Base-by-base conservation (phyloP, 345 rosid species). In the Bretschneidera sinensis region DNA sequence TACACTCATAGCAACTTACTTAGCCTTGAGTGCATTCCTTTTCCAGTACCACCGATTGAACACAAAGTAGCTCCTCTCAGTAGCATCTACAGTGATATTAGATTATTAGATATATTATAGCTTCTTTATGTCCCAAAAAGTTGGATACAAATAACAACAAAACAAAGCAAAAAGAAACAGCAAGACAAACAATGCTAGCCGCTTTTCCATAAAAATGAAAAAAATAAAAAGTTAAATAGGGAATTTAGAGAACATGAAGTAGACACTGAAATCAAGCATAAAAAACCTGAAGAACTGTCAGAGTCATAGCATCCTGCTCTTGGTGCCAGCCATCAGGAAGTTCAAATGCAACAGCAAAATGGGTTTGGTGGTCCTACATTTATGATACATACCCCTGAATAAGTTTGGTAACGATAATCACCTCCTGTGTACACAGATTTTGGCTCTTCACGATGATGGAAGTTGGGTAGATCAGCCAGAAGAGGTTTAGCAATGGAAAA, bases 61-160 rank as follows among this genome's bases (percentile, higher is more conserved):
- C 90, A 94, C 22, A 97, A 88, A 70, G 97, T 97, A 67, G 97
- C 97, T 61, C 99, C 99, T 66, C 99, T 95, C 92, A 94, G 65
- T 47, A 94, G 88, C 81, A 90, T 88, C 99, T 94, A 74, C 55
- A 76, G 4, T 51, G 61, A 50, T 62, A 74, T 18, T n/a, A 51
- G 23, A 43, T n/a, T n/a, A n/a, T n/a, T n/a, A n/a, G n/a, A n/a
- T 54, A 65, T 17, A 49, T 33, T 48, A 48, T 34, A 48, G 24
- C 54, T 50, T 43, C 17, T 31, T n/a, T 15, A n/a, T 1, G 16
- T 20, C 9, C 25, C 21, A 60, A 35, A 10, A 21, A 59, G 15
- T 24, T 1, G 24, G 18, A 48, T 4, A 11, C 55, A 23, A 52
- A 51, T 53, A 21, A 39, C 34, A 28, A 23, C 4, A 3, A 23